Conservation (phyloP, 441 rosid species). For the Pelargonium australe region DNA sequence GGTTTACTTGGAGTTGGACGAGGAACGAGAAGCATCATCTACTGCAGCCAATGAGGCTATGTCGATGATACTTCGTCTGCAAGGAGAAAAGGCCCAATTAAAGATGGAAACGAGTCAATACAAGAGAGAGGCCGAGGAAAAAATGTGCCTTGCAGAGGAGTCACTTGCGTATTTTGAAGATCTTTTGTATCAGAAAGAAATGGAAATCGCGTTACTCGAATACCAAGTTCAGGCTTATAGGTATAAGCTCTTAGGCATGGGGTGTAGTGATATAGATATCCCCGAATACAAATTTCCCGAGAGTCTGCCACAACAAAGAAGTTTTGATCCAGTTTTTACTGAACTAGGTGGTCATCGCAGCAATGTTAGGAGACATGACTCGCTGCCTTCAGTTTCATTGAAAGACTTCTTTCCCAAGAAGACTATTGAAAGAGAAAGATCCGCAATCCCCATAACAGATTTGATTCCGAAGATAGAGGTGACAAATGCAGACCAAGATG, state of each 20-base stretch:
- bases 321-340: slow-evolving; percentile 22
- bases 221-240: slow-evolving; percentile 75
- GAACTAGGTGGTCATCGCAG: slow-evolving; percentile 20
- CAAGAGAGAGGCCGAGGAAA: slow-evolving; percentile 84
- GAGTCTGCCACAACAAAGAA: slow-evolving; percentile 32
- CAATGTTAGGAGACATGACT: slow-evolving; percentile 30
- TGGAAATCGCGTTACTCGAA: slow-evolving; percentile 81
- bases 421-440: not conserved
- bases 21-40: slow-evolving; percentile 74
- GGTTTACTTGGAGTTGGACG: slow-evolving; percentile 62
- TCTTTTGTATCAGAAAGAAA: slow-evolving; percentile 65
- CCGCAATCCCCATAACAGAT: not conserved
- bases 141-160: slow-evolving; percentile 70
- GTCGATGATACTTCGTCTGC: slow-evolving; percentile 79
- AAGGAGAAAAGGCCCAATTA: slow-evolving; percentile 67
- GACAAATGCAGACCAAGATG: not conserved
- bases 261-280: slow-evolving; percentile 44
- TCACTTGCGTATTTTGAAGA: slow-evolving; percentile 63
- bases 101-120: slow-evolving; percentile 87
- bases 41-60: slow-evolving; percentile 76
- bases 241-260: slow-evolving; percentile 61
- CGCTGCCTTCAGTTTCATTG: slow-evolving; percentile 10
- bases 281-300: slow-evolving; percentile 37
- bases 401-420: not conserved
- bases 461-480: not conserved